phyloP scores from a whole-genome alignment of 805 yeast genomes.

The Yarrowia deformans region DNA sequence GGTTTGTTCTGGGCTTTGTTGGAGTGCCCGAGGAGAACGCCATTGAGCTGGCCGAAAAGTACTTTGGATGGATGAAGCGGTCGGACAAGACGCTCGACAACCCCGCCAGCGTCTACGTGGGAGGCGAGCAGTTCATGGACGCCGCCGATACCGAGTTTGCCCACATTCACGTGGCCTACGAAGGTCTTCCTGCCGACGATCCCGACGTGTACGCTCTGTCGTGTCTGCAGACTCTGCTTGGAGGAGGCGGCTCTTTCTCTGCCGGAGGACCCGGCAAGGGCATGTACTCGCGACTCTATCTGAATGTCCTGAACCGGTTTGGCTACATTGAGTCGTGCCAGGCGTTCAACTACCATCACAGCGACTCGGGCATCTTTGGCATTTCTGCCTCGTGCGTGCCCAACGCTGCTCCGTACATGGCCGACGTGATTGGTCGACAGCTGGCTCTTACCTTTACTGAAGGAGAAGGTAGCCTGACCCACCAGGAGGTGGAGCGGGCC shows the following conservation, averaged over 20 bases:
- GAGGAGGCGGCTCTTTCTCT: conserved; percentile 97
- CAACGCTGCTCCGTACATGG: conserved; percentile 81
- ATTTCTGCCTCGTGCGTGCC: conserved; percentile 85
- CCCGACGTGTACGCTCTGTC: conserved; percentile 92
- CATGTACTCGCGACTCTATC: conserved; percentile 93
- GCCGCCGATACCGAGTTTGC: conserved; percentile 77
- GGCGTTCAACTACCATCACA: conserved; percentile 87
- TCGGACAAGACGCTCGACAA: conserved; percentile 40
- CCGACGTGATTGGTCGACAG: conserved; percentile 78
- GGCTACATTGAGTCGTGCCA: conserved; percentile 89
- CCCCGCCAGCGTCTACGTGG: conserved; percentile 44
- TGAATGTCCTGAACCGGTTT: conserved; percentile 87
- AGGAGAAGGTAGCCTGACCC: conserved; percentile 68
- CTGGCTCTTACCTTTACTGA: conserved; percentile 58
- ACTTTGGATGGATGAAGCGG: conserved; percentile 67
- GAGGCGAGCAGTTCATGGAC: conserved; percentile 43
- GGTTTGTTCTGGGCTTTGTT: conserved; percentile 83
- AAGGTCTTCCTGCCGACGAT: conserved; percentile 81
- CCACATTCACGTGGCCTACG: conserved; percentile 86
- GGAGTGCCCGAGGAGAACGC: conserved; percentile 82
- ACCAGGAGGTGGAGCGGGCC: conserved; percentile 82
- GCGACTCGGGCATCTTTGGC: conserved; percentile 91
- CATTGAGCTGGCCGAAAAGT: conserved; percentile 63
- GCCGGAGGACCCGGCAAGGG: conserved; percentile 99
- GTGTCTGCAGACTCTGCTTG: conserved; percentile 84